Percentiles rank a stretch among this genome's conserved stretches.
Conservation (phyloP, 139 green algal genomes). For the Penium margaritaceum region DNA sequence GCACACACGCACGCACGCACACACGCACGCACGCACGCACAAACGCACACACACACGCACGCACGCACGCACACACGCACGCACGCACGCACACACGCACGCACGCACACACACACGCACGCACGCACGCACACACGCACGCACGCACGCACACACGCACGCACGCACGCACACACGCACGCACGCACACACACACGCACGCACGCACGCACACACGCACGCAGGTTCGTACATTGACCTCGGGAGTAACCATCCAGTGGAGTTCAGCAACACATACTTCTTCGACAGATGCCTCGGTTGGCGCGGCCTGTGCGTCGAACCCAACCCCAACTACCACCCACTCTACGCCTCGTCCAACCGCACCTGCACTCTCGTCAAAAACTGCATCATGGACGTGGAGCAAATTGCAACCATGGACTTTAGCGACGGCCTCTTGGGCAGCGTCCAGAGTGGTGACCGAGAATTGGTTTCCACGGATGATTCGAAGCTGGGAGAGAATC, state of each 20-base stretch:
- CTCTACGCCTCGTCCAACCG: neutral
- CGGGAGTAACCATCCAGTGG: neutral
- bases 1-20: no score
- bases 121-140: no score
- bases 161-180: no score
- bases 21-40: no score
- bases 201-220: no score
- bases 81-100: no score
- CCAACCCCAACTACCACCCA: neutral
- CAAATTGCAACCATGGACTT: neutral
- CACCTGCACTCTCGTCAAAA: neutral
- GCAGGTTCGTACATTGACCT: neutral
- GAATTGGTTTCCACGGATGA: neutral
- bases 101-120: no score
- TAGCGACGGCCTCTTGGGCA: neutral
- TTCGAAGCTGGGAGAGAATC: neutral
- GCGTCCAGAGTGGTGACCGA: neutral
- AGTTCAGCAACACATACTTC: constrained; percentile 7
- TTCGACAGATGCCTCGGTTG: constrained; percentile 1
- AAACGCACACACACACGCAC: no score
- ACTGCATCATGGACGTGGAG: neutral
- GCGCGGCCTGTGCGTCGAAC: neutral
- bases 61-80: no score
- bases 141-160: no score
- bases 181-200: no score